A percentile compares a stretch with the other conserved stretches of the same genome.
These are phyloP conservation scores for Stentor roeselii DNA, from an alignment of 73 alveolate genomes.

Conservation along the genomic window DNA sequence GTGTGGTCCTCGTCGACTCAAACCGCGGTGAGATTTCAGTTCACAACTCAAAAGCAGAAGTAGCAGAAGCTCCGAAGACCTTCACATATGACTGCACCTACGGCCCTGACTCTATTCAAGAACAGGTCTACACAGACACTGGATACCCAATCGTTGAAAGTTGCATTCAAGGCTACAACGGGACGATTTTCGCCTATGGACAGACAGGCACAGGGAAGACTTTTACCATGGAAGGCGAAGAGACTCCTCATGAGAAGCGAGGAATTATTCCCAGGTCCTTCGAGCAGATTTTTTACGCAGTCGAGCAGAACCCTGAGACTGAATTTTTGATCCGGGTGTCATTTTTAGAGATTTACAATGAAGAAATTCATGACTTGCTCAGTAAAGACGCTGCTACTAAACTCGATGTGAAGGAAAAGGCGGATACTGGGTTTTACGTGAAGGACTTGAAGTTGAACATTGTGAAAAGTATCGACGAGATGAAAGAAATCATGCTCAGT, in stretches of 20 bases:
- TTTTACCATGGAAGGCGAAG: constrained; percentile 95
- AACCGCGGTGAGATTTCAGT: constrained; percentile 85
- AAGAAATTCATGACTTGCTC: constrained; percentile 94
- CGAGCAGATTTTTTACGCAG: constrained; percentile 83
- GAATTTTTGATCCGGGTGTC: constrained; percentile 90
- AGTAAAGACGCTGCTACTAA: constrained; percentile 83
- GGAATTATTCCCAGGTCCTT: constrained; percentile 98
- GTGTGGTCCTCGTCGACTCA: constrained; percentile 74
- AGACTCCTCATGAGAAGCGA: constrained; percentile 79
- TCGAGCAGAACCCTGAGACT: constrained; percentile 85
- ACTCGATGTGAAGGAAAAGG: constrained; percentile 91
- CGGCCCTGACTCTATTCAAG: constrained; percentile 73
- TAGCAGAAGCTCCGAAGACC: constrained; percentile 59
- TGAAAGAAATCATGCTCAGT: constrained; percentile 77
- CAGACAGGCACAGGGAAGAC: constrained; percentile 98
- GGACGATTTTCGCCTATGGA: constrained; percentile 97
- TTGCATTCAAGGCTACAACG: constrained; percentile 95
- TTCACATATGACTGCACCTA: constrained; percentile 90
- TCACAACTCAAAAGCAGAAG: constrained; percentile 63
- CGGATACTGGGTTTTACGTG: constrained; percentile 96
- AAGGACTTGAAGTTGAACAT: constrained; percentile 89
- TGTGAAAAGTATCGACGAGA: constrained; percentile 81
- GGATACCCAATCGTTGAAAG: constrained; percentile 90
- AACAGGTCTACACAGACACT: constrained; percentile 75
- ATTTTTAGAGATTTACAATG: constrained; percentile 95